Evolutionary conservation across 306 rosid species (phyloP).

Genomic region (Vicia sativa): DNA sequence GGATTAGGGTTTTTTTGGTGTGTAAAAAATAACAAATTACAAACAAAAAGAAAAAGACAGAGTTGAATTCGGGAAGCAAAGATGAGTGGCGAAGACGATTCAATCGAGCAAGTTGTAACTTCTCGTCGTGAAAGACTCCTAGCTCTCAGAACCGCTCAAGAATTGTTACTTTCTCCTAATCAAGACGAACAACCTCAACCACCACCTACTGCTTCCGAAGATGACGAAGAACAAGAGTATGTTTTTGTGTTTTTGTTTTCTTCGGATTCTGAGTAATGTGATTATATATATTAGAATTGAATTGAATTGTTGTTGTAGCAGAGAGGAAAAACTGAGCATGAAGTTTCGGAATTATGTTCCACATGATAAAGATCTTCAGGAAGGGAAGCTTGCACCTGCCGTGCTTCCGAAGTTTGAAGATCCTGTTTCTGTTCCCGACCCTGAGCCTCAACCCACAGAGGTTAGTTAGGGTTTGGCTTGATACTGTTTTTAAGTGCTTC

Average conservation of each 20-base stretch:
- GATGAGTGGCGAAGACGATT: slow-evolving; percentile 67
- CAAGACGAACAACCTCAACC: slow-evolving; percentile 11
- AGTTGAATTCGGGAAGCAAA: background rate
- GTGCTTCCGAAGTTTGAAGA: slow-evolving; percentile 89
- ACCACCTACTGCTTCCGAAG: background rate
- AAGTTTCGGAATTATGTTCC: slow-evolving; percentile 95
- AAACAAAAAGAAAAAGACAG: background rate
- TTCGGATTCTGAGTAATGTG: background rate
- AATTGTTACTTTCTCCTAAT: slow-evolving; percentile 56
- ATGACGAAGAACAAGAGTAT: slow-evolving; percentile 37
- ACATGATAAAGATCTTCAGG: slow-evolving; percentile 84
- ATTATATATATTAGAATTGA: background rate
- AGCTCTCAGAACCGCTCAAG: slow-evolving; percentile 80
- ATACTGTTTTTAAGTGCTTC: too few relatives aligned
- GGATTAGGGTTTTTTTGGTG: slow-evolving; percentile 22
- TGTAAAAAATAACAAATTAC: background rate
- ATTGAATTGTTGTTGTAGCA: slow-evolving; percentile 39
- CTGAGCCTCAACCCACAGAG: slow-evolving; percentile 53
- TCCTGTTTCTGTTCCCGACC: slow-evolving; percentile 67
- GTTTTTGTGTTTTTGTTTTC: slow-evolving; percentile 9
- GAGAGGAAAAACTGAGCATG: slow-evolving; percentile 51
- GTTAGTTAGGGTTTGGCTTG: slow-evolving; percentile 37
- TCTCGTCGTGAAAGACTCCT: slow-evolving; percentile 77
- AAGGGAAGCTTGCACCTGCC: slow-evolving; percentile 82
- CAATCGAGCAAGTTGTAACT: slow-evolving; percentile 69